Evolutionary conservation across 257 asterid species (phyloP).

Genomic region (Lycium barbarum): DNA sequence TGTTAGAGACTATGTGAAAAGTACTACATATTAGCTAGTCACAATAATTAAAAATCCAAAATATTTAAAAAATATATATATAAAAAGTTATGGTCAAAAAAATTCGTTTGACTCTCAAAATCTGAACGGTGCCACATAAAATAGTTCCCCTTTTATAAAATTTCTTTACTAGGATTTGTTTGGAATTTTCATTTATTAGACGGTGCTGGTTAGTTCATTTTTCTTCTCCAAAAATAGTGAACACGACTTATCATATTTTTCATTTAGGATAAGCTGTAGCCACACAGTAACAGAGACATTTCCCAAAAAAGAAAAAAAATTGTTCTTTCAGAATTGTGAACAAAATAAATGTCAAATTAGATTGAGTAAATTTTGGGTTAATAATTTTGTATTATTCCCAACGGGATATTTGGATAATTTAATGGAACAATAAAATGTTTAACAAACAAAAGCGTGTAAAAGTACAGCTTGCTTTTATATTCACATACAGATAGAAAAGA

Average conservation of each 20-base stretch:
- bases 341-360: not conserved
- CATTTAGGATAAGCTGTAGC: conserved; percentile 11
- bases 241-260: not conserved
- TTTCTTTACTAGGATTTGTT: not conserved
- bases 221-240: not conserved
- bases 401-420: not conserved
- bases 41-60: too few species aligned
- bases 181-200: conserved; percentile 27
- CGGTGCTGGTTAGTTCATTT: conserved; percentile 18
- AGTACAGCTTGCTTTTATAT: conserved; percentile 38
- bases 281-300: conserved; percentile 10
- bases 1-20: too few species aligned
- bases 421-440: not conserved
- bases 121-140: not conserved
- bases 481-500: conserved; percentile 30
- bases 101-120: too few species aligned
- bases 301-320: not conserved
- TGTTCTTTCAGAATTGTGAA: not conserved
- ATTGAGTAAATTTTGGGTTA: conserved; percentile 11
- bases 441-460: conserved; percentile 59
- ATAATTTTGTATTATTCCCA: not conserved
- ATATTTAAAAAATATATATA: too few species aligned
- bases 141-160: not conserved
- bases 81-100: too few species aligned
- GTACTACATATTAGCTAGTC: too few species aligned